phyloP scores from a whole-genome alignment of 441 rosid species.

The Daphne laureola region DNA sequence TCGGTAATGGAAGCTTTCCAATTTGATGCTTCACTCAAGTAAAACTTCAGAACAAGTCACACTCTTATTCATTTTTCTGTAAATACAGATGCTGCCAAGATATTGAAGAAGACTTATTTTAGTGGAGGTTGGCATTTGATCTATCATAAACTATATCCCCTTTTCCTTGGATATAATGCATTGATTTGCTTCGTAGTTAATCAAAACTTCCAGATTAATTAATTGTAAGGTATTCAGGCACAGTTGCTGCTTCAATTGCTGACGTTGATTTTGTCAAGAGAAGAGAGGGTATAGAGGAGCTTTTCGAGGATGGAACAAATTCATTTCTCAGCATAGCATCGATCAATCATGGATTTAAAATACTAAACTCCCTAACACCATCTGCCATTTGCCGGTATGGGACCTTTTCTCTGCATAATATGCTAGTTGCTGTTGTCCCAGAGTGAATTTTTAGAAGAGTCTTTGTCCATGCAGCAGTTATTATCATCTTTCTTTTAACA shows the following conservation, averaged over 20 bases:
- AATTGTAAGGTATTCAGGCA: conserved; percentile 45
- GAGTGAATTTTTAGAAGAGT: too few relatives aligned
- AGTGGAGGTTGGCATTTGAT: conserved; percentile 73
- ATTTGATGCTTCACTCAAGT: too few relatives aligned
- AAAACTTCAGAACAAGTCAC: too few relatives aligned
- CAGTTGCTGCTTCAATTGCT: conserved; percentile 88
- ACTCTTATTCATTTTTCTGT: conserved; percentile 7
- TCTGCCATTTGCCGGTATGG: conserved; percentile 62
- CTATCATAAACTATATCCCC: neutral
- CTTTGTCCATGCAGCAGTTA: too few relatives aligned
- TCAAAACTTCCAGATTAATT: conserved; percentile 1
- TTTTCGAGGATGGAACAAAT: conserved; percentile 85
- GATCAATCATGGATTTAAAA: conserved; percentile 65
- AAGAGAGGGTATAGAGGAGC: conserved; percentile 79
- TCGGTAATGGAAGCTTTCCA: too few relatives aligned
- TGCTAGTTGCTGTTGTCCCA: neutral
- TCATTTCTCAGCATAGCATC: conserved; percentile 90
- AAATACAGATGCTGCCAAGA: conserved; percentile 71
- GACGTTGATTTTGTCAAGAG: conserved; percentile 91
- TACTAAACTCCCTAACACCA: conserved; percentile 62
- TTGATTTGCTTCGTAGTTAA: neutral
- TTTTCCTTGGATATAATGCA: too few relatives aligned
- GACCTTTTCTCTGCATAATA: conserved; percentile 6
- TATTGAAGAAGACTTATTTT: conserved; percentile 78
- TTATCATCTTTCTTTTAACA: too few relatives aligned